These are phyloP conservation scores for Blastocystis sp. DNA, from an alignment of 352 stramenopile genomes.

Conservation along the genomic window DNA sequence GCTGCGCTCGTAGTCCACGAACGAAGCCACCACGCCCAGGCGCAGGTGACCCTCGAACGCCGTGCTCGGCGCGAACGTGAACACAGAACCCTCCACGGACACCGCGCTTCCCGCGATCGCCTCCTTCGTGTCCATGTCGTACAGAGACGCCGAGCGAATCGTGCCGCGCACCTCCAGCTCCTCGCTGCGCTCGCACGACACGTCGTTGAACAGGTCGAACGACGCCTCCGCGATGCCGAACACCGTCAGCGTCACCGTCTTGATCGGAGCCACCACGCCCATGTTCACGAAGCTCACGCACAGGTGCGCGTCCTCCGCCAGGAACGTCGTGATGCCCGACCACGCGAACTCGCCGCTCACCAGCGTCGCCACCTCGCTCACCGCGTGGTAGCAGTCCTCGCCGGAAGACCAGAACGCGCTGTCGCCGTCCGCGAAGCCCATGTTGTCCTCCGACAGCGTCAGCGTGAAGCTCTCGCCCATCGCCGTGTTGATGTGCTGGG, in stretches of 20 bases:
- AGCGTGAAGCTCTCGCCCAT: slow-evolving; percentile 12
- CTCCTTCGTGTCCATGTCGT: neutral
- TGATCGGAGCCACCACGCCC: neutral
- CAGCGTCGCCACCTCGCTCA: neutral
- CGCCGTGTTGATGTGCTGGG: neutral
- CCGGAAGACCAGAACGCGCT: slow-evolving; percentile 51
- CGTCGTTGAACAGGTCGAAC: slow-evolving; percentile 39
- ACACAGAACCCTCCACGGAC: neutral
- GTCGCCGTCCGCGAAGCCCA: slow-evolving; percentile 3
- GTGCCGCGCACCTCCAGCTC: neutral
- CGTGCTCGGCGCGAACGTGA: neutral
- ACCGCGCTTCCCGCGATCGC: neutral
- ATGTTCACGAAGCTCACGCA: slow-evolving; percentile 16
- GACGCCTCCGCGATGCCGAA: neutral
- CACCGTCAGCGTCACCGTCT: slow-evolving; percentile 36
- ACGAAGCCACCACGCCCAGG: slow-evolving; percentile 39
- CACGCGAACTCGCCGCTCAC: slow-evolving; percentile 20
- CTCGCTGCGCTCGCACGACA: neutral
- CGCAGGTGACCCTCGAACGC: neutral
- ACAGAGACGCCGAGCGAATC: neutral
- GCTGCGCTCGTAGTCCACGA: neutral
- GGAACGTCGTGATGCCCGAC: slow-evolving; percentile 8
- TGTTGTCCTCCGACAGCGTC: neutral
- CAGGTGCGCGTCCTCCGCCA: slow-evolving; percentile 43
- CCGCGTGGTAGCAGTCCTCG: slow-evolving; percentile 11